Percentiles rank a stretch among this genome's conserved stretches.
These are phyloP conservation scores for Colletotrichum sp. DNA, from an alignment of 2,329 filamentous ascomycete genomes.

Conservation along the genomic window DNA sequence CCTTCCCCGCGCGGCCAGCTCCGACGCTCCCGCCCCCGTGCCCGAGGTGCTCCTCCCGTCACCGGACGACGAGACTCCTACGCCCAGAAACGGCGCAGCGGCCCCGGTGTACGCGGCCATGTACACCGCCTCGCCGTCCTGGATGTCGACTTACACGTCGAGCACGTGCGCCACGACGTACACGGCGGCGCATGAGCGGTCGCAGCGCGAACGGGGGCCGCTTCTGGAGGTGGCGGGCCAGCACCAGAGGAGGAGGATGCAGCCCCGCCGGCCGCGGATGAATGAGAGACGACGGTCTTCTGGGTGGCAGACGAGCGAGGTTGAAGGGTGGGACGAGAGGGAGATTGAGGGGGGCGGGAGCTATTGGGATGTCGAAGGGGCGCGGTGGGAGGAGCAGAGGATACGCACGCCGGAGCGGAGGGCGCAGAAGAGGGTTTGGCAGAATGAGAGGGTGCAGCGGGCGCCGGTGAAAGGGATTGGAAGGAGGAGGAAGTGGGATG, in stretches of 20 bases:
- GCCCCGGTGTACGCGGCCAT: background rate
- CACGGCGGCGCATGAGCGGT: background rate
- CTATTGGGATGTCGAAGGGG: conserved; percentile 8
- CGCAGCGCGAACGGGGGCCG: background rate
- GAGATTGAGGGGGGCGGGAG: background rate
- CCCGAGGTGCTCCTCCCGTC: background rate
- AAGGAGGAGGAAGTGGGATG: background rate
- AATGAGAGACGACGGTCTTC: background rate
- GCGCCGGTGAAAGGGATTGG: background rate
- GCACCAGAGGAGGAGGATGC: background rate
- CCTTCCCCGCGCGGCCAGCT: background rate
- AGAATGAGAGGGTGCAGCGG: background rate
- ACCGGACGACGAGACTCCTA: background rate
- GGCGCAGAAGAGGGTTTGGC: background rate
- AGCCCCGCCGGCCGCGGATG: background rate
- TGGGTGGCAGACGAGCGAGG: background rate
- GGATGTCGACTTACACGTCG: conserved; percentile 15
- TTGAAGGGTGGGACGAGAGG: background rate
- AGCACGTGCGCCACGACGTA: conserved; percentile 7
- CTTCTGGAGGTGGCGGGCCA: background rate
- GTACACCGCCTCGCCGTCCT: conserved; percentile 8
- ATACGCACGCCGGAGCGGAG: background rate
- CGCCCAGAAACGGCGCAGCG: background rate
- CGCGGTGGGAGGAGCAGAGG: conserved; percentile 9
- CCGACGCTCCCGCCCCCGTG: background rate